A percentile compares a stretch with the other conserved stretches of the same genome.
Evolutionary conservation across 495 filamentous ascomycete genomes (phyloP).

Genomic region (Cercophora sp.): DNA sequence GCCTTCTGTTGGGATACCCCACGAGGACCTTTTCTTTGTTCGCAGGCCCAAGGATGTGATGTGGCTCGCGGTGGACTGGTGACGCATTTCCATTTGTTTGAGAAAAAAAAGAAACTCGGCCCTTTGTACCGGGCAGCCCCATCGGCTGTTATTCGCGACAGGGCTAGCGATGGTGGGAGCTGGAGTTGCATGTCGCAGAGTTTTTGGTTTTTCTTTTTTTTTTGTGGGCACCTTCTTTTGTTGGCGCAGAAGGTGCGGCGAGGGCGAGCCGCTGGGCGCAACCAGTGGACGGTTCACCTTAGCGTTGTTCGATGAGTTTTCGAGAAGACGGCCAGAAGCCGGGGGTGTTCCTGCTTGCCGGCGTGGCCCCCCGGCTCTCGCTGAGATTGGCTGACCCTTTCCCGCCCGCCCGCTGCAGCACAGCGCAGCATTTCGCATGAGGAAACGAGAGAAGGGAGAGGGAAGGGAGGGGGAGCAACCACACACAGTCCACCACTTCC

Average conservation of each 20-base stretch:
- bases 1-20: no score
- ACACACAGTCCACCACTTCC: slow-evolving; percentile 14
- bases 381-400: slow-evolving; percentile 29
- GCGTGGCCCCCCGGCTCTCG: slow-evolving; percentile 14
- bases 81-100: background rate
- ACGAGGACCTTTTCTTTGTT: no score
- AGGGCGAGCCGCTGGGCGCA: slow-evolving; percentile 2
- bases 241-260: background rate
- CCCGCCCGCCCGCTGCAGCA: slow-evolving; percentile 11
- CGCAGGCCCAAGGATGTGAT: no score
- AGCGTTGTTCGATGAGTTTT: slow-evolving; percentile 34
- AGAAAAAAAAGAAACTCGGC: background rate
- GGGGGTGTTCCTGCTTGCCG: slow-evolving; percentile 13
- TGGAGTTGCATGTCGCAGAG: slow-evolving; percentile 4
- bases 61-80: background rate
- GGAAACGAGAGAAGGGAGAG: slow-evolving; percentile 5
- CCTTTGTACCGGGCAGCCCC: background rate
- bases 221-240: background rate
- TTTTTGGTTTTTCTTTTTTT: slow-evolving; percentile 1
- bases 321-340: slow-evolving; percentile 34
- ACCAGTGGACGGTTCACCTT: slow-evolving; percentile 9
- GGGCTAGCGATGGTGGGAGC: background rate
- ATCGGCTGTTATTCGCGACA: background rate
- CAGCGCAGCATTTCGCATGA: background rate
- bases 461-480: no score